Conservation (phyloP, 495 filamentous ascomycete genomes). For the Podospora australis region DNA sequence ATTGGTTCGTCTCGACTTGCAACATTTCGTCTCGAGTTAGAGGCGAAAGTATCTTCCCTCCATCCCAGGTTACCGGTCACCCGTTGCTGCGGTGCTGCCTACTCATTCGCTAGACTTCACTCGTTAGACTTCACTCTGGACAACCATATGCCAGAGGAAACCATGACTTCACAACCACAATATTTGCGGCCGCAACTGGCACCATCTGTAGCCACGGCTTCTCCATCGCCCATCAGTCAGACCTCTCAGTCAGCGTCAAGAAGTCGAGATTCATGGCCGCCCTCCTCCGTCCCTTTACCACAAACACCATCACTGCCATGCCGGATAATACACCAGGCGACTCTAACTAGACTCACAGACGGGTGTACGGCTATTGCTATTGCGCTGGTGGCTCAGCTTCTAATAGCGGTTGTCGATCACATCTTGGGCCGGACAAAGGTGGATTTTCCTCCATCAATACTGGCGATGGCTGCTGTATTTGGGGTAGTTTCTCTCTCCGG, state of each 20-base stretch:
- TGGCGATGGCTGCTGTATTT: constrained; percentile 27
- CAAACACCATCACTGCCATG: neutral
- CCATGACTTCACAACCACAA: constrained; percentile 8
- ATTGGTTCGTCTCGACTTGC: too few species aligned
- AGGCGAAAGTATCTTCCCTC: too few species aligned
- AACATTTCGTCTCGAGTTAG: too few species aligned
- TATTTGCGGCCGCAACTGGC: too few species aligned
- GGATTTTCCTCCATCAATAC: constrained; percentile 27
- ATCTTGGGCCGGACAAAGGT: constrained; percentile 10
- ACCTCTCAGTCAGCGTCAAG: neutral
- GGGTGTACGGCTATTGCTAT: constrained; percentile 17
- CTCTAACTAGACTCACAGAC: constrained; percentile 4
- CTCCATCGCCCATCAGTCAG: neutral
- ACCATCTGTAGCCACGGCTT: too few species aligned
- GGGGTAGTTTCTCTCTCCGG: constrained; percentile 6
- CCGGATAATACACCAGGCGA: neutral
- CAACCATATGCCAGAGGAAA: too few species aligned
- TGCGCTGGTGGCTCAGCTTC: constrained; percentile 18
- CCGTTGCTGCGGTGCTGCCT: constrained; percentile 19
- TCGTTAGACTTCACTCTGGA: too few species aligned
- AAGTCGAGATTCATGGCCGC: too few species aligned
- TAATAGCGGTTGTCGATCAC: constrained; percentile 22
- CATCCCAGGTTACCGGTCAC: too few species aligned
- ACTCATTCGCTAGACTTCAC: too few species aligned
- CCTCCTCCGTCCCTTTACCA: too few species aligned